Evolutionary conservation across 495 filamentous ascomycete genomes (phyloP).

Genomic region (Penicillium verhagenii): DNA sequence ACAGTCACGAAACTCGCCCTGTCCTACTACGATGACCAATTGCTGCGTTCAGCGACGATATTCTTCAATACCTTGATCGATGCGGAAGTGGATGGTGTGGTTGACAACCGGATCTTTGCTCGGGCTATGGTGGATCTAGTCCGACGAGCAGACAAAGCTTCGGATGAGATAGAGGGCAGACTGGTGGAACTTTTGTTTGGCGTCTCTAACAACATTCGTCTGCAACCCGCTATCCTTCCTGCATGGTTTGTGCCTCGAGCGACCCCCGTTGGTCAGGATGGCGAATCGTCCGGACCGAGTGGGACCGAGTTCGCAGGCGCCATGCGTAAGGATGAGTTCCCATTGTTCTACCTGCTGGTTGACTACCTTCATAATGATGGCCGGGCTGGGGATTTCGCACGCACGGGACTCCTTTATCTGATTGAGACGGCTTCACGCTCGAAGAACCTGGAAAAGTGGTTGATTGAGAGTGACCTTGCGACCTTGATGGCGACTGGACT

Average conservation of each 20-base stretch:
- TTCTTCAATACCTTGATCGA: constrained; percentile 90
- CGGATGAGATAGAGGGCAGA: constrained; percentile 74
- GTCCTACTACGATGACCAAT: constrained; percentile 71
- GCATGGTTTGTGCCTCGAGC: constrained; percentile 73
- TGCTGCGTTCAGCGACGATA: constrained; percentile 76
- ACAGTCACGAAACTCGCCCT: constrained; percentile 82
- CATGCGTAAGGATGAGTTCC: constrained; percentile 90
- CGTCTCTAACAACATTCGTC: constrained; percentile 88
- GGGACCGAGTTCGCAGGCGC: constrained; percentile 74
- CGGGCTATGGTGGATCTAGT: constrained; percentile 79
- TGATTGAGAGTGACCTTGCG: constrained; percentile 94
- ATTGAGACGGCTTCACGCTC: constrained; percentile 90
- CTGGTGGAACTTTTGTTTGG: constrained; percentile 92
- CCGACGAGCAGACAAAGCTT: constrained; percentile 51
- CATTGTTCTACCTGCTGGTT: constrained; percentile 89
- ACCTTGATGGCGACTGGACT: constrained; percentile 96
- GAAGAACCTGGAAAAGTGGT: constrained; percentile 82
- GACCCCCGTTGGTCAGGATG: constrained; percentile 36
- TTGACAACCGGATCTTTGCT: constrained; percentile 81
- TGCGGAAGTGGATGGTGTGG: constrained; percentile 90
- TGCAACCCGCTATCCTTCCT: constrained; percentile 78
- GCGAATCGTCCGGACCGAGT: constrained; percentile 41
- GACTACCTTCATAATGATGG: constrained; percentile 96
- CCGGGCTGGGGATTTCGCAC: constrained; percentile 91
- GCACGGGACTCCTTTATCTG: constrained; percentile 91